Evolutionary conservation across 139 green algal genomes (phyloP).

Genomic region (Coelastrella sp.): DNA sequence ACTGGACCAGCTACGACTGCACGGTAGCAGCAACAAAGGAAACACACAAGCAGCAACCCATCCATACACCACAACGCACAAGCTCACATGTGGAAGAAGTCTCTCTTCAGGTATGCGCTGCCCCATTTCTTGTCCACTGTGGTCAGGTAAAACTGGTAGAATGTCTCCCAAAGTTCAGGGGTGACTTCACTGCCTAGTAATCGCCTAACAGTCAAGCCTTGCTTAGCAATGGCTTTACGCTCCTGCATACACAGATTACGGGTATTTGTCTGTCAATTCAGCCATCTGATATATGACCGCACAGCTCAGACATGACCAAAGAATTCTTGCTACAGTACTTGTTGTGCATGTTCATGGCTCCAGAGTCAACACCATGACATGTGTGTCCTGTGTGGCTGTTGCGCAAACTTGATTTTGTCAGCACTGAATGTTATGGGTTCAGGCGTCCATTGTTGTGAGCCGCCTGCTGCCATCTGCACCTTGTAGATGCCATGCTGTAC

Average conservation of each 20-base stretch:
- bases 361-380: too few species aligned
- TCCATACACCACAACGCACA: too few species aligned
- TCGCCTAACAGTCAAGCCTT: slow-evolving; percentile 71
- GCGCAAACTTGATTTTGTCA: too few species aligned
- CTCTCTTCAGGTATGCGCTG: slow-evolving; percentile 85
- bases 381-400: too few species aligned
- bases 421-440: too few species aligned
- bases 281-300: too few species aligned
- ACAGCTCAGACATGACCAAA: not conserved
- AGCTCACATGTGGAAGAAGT: slow-evolving; percentile 89
- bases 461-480: too few species aligned
- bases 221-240: slow-evolving; percentile 79
- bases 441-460: too few species aligned
- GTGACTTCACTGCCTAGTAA: slow-evolving; percentile 78
- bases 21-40: too few species aligned
- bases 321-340: not conserved
- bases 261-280: not conserved
- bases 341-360: not conserved
- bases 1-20: too few species aligned
- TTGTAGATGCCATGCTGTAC: too few species aligned
- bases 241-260: slow-evolving; percentile 69
- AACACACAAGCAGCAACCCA: too few species aligned
- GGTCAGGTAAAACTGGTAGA: slow-evolving; percentile 55
- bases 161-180: slow-evolving; percentile 79
- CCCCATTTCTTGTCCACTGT: slow-evolving; percentile 86